These are phyloP conservation scores for Phylloporus sp. DNA, from an alignment of 768 basidiomycete species.

Conservation along the genomic window DNA sequence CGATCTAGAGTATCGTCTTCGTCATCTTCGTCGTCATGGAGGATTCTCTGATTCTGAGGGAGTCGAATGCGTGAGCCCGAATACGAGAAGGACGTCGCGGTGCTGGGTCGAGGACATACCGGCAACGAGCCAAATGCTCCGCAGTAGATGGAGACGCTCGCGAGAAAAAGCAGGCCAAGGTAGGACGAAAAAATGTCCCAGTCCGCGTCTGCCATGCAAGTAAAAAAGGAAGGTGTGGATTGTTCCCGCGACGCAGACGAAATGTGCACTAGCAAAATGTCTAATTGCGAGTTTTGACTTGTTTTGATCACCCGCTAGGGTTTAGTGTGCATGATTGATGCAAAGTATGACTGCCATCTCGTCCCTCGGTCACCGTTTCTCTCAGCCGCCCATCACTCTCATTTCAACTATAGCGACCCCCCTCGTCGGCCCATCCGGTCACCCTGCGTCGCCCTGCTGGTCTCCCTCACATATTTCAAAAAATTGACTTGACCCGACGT, in stretches of 20 bases:
- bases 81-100: constrained; percentile 4
- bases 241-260: too few species aligned
- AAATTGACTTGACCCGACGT: not conserved
- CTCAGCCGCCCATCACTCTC: too few species aligned
- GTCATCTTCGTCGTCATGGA: constrained; percentile 42
- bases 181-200: constrained; percentile 65
- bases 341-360: too few species aligned
- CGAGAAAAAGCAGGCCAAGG: constrained; percentile 60
- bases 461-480: too few species aligned
- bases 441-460: too few species aligned
- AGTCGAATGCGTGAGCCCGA: not conserved
- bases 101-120: constrained; percentile 36
- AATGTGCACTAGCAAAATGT: too few species aligned
- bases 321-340: too few species aligned
- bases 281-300: constrained; percentile 16
- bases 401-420: too few species aligned
- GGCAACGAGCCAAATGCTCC: constrained; percentile 67
- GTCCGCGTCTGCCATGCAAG: constrained; percentile 30
- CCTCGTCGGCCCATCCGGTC: too few species aligned
- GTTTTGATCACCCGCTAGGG: too few species aligned
- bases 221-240: constrained; percentile 3
- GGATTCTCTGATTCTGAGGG: constrained; percentile 8
- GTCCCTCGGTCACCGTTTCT: too few species aligned
- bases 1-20: constrained; percentile 56
- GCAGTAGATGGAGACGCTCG: constrained; percentile 60